Evolutionary conservation across 1,284 basidiomycete species (phyloP).

Genomic region (Heterobasidion irregulare): DNA sequence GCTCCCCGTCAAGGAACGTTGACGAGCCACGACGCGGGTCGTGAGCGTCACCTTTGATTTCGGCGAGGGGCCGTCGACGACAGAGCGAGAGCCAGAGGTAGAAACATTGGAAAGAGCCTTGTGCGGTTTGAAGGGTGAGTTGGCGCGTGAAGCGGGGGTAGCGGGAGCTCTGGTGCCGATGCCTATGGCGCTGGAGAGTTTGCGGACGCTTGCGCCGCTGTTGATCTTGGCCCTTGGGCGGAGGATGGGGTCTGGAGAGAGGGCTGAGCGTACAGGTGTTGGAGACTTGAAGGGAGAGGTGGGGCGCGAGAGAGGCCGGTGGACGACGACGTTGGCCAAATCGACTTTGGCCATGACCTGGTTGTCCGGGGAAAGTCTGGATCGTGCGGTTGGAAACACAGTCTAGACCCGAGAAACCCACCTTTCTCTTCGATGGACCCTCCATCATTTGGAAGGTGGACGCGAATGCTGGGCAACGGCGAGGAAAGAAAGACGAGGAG

Average conservation of each 20-base stretch:
- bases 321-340: conserved; percentile 12
- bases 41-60: conserved; percentile 15
- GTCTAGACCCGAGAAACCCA: conserved; percentile 7
- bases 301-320: conserved; percentile 27
- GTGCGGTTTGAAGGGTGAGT: conserved; percentile 33
- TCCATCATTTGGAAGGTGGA: neutral
- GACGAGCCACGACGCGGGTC: conserved; percentile 20
- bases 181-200: conserved; percentile 23
- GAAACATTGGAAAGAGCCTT: conserved; percentile 13
- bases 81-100: conserved; percentile 8
- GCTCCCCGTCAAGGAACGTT: conserved; percentile 23
- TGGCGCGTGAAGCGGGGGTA: conserved; percentile 23
- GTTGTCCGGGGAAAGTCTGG: neutral
- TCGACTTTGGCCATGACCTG: conserved; percentile 28
- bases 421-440: conserved; percentile 8
- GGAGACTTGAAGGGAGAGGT: conserved; percentile 43
- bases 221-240: conserved; percentile 57
- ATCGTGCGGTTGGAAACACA: conserved; percentile 15
- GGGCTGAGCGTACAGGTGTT: neutral
- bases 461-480: neutral
- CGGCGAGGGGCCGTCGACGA: conserved; percentile 17
- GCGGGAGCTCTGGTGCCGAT: conserved; percentile 12
- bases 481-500: neutral
- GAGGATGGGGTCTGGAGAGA: conserved; percentile 17
- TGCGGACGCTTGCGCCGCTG: conserved; percentile 42